Conservation (phyloP, 208 protist species). For the Trypanosoma congolense region DNA sequence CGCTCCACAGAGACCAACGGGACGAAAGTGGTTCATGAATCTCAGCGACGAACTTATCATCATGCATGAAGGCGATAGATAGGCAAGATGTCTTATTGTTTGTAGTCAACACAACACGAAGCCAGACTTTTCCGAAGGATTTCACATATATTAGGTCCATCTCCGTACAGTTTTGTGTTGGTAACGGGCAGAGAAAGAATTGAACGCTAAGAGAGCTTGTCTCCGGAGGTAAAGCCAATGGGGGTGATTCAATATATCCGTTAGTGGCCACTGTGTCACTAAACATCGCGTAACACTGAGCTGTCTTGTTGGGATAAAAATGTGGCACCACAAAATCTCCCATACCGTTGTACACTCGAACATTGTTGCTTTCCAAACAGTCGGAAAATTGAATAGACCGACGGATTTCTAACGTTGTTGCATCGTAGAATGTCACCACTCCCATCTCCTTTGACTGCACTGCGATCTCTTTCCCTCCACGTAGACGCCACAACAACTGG, state of each 20-base stretch:
- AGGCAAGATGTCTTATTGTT: conserved; percentile 38
- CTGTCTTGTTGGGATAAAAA: conserved; percentile 24
- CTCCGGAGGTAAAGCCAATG: conserved; percentile 39
- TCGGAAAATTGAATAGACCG: conserved; percentile 17
- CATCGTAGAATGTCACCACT: conserved; percentile 43
- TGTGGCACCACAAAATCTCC: conserved; percentile 47
- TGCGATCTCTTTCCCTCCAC: conserved; percentile 39
- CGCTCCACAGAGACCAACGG: conserved; percentile 70
- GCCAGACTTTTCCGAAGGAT: conserved; percentile 43
- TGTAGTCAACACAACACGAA: conserved; percentile 41
- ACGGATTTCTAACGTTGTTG: conserved; percentile 34
- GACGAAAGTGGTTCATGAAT: conserved; percentile 50
- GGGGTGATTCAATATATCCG: conserved; percentile 34
- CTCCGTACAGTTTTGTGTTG: conserved; percentile 25
- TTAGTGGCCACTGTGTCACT: conserved; percentile 23
- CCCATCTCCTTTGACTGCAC: conserved; percentile 34
- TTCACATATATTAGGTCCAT: conserved; percentile 45
- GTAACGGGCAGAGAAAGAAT: conserved; percentile 54
- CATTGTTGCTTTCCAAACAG: neutral
- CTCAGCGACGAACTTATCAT: conserved; percentile 51
- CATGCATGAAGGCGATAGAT: conserved; percentile 61
- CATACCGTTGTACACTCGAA: conserved; percentile 47
- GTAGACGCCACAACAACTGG: conserved; percentile 34
- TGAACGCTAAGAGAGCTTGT: conserved; percentile 72
- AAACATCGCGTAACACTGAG: conserved; percentile 16